phyloP scores from a whole-genome alignment of 805 yeast species.

The Nakazawaea pomicola region DNA sequence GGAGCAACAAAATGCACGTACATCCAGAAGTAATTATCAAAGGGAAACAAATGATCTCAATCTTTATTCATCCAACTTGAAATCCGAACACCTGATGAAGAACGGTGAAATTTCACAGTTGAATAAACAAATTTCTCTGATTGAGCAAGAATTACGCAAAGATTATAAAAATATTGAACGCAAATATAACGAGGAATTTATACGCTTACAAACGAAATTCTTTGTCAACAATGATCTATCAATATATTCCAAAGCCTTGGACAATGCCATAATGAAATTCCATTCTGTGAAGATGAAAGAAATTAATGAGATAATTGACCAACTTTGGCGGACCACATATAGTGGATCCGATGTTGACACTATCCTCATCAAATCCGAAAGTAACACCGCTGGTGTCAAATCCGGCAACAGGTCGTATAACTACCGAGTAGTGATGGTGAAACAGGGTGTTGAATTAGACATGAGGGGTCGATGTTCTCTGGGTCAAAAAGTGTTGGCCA shows the following conservation, averaged over 20 bases:
- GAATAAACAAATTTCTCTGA: constrained; percentile 56
- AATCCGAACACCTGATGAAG: constrained; percentile 65
- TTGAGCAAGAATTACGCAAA: constrained; percentile 54
- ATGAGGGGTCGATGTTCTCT: constrained; percentile 99
- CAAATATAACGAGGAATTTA: constrained; percentile 63
- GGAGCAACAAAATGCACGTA: constrained; percentile 54
- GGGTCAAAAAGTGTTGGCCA: constrained; percentile 93
- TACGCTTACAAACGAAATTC: constrained; percentile 68
- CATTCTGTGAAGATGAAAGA: constrained; percentile 91
- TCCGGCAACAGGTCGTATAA: constrained; percentile 65
- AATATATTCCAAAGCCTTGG: constrained; percentile 80
- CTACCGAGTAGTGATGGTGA: constrained; percentile 92
- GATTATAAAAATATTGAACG: constrained; percentile 69
- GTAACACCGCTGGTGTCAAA: constrained; percentile 40
- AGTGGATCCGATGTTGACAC: constrained; percentile 94
- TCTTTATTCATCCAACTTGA: constrained; percentile 45
- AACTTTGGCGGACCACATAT: constrained; percentile 90
- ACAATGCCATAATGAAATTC: constrained; percentile 87
- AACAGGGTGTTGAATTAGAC: constrained; percentile 86
- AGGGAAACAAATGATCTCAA: constrained; percentile 47
- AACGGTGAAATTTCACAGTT: constrained; percentile 85
- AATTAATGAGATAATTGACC: constrained; percentile 82
- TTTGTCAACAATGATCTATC: constrained; percentile 77
- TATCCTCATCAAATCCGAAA: constrained; percentile 80
- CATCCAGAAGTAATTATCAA: constrained; percentile 57